Evolutionary conservation across 345 rosid species (phyloP).

Genomic region (Rhizophora mangle): DNA sequence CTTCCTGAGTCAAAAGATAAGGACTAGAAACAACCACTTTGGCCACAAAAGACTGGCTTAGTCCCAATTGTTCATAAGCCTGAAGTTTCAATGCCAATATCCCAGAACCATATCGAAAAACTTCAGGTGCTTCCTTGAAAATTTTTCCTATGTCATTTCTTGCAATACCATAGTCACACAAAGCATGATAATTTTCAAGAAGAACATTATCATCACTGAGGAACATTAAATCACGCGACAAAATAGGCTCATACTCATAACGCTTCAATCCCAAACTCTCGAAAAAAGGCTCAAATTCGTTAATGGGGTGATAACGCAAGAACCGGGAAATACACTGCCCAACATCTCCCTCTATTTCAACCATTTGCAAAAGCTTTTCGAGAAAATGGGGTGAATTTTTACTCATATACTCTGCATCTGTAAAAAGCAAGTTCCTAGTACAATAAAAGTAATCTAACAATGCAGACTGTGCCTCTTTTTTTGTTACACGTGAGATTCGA

Average conservation of each 20-base stretch:
- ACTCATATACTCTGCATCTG: constrained; percentile 73
- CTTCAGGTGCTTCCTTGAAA: constrained; percentile 50
- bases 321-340: constrained; percentile 39
- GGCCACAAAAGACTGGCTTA: constrained; percentile 36
- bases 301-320: constrained; percentile 69
- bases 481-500: constrained; percentile 28
- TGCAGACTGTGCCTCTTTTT: constrained; percentile 58
- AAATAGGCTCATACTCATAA: constrained; percentile 36
- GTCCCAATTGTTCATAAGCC: constrained; percentile 61
- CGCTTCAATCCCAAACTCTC: constrained; percentile 75
- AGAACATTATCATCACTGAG: constrained; percentile 59
- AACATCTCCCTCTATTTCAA: constrained; percentile 36
- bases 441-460: constrained; percentile 63
- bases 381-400: constrained; percentile 60
- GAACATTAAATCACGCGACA: constrained; percentile 48
- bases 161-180: constrained; percentile 60
- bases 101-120: constrained; percentile 48
- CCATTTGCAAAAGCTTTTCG: constrained; percentile 34
- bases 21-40: constrained; percentile 54
- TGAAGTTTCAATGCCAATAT: constrained; percentile 46
- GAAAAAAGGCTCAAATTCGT: constrained; percentile 84
- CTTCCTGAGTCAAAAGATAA: constrained; percentile 45
- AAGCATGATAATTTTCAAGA: constrained; percentile 58
- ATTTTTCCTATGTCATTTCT: constrained; percentile 57
- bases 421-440: constrained; percentile 54